These are phyloP conservation scores for Ophiocordyceps sinensis DNA, from an alignment of 2,329 filamentous ascomycete species.

Conservation along the genomic window DNA sequence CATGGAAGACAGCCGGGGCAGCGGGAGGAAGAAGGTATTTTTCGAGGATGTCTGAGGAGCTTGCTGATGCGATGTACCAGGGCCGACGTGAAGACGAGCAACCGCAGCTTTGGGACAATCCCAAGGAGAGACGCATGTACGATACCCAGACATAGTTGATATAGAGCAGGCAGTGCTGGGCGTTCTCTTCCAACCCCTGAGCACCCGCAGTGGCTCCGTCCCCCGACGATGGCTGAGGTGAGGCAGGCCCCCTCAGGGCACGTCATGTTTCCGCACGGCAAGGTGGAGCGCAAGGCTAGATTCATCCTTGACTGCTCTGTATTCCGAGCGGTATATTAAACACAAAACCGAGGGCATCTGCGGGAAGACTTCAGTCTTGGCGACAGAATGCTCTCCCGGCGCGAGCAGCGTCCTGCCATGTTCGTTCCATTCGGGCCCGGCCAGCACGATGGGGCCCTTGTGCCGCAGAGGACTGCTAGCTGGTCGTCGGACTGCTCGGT, in stretches of 20 bases:
- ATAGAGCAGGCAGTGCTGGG: not conserved
- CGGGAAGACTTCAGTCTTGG: constrained; percentile 1
- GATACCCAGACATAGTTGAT: constrained; percentile 7
- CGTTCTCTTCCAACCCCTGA: no score
- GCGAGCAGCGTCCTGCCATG: constrained; percentile 20
- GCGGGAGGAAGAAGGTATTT: constrained; percentile 35
- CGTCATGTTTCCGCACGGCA: constrained; percentile 43
- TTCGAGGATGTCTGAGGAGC: constrained; percentile 26
- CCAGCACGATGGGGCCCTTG: not conserved
- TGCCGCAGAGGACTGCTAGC: constrained; percentile 2
- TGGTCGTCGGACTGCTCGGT: constrained; percentile 9
- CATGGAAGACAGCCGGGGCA: constrained; percentile 34
- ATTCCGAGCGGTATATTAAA: constrained; percentile 59
- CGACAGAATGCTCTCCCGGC: constrained; percentile 20
- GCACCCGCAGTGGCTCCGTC: no score
- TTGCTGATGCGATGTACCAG: constrained; percentile 9
- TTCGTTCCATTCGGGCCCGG: constrained; percentile 13
- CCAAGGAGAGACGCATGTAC: constrained; percentile 6
- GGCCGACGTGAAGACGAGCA: no score
- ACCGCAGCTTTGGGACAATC: not conserved
- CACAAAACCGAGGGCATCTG: constrained; percentile 10
- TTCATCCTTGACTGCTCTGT: constrained; percentile 60
- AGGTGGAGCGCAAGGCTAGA: constrained; percentile 67
- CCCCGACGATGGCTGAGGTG: no score
- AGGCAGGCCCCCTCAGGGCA: not conserved